A percentile compares a stretch with the other conserved stretches of the same genome.
phyloP scores from a whole-genome alignment of 2,329 filamentous ascomycete genomes.

The Aspergillus unguis region DNA sequence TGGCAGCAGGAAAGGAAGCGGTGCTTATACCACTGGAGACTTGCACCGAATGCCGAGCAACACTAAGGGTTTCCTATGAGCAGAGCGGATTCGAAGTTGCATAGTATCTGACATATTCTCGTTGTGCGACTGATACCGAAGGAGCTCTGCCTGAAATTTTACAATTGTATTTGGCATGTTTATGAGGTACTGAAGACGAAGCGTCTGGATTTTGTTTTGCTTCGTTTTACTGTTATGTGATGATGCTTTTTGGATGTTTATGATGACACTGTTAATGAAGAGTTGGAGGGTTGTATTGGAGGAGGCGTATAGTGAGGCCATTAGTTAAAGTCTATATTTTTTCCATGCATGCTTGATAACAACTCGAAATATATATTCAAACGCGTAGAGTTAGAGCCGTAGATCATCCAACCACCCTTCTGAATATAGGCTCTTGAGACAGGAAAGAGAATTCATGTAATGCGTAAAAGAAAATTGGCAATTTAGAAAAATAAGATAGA shows the following conservation, averaged over 20 bases:
- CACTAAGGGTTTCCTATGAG: slow-evolving; percentile 72
- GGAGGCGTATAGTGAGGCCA: slow-evolving; percentile 7
- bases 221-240: slow-evolving; percentile 16
- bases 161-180: slow-evolving; percentile 18
- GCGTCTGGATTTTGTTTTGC: slow-evolving; percentile 8
- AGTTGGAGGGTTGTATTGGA: slow-evolving; percentile 3
- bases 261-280: slow-evolving; percentile 7
- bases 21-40: slow-evolving; percentile 44
- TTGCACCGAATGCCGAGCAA: slow-evolving; percentile 67
- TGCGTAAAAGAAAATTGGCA: too few species aligned
- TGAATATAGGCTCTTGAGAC: too few species aligned
- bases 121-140: too few species aligned
- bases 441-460: too few species aligned
- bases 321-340: not conserved
- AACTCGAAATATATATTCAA: not conserved
- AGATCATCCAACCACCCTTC: too few species aligned
- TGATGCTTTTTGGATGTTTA: slow-evolving; percentile 15
- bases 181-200: slow-evolving; percentile 9
- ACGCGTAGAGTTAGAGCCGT: too few species aligned
- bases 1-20: slow-evolving; percentile 40
- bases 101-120: not conserved
- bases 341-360: too few species aligned
- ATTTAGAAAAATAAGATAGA: too few species aligned
- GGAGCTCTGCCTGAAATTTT: slow-evolving; percentile 2
- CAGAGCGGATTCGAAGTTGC: not conserved